Evolutionary conservation across 331 rosid genomes (phyloP).

Genomic region (Quercus phellos): DNA sequence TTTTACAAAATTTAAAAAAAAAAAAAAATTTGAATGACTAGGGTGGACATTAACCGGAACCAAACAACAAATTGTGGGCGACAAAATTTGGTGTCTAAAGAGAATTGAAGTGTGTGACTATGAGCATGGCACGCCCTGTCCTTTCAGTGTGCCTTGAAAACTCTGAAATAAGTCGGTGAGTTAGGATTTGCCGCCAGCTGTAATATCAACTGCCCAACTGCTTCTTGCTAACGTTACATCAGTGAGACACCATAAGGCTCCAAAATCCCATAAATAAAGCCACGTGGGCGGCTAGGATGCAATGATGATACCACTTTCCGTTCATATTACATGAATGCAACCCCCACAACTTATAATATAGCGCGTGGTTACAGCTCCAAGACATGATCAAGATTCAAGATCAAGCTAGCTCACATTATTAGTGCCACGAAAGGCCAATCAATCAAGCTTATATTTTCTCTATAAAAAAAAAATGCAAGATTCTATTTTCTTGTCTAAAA

Average conservation of each 20-base stretch:
- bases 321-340: background rate
- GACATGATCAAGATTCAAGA: no score
- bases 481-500: no score
- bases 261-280: slow-evolving; percentile 13
- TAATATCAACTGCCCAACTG: slow-evolving; percentile 57
- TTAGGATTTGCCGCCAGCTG: slow-evolving; percentile 45
- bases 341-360: background rate
- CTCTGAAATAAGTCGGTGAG: slow-evolving; percentile 38
- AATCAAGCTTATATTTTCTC: no score
- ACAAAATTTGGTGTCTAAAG: no score
- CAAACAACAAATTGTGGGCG: no score
- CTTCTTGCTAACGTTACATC: slow-evolving; percentile 27
- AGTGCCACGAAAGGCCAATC: no score
- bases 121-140: background rate
- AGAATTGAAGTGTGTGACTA: no score
- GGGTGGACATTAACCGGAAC: no score
- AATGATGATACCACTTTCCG: background rate
- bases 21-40: no score
- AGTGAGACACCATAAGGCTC: slow-evolving; percentile 5
- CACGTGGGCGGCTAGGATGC: slow-evolving; percentile 35
- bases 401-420: no score
- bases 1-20: no score
- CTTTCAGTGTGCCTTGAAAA: background rate
- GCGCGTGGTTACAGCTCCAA: background rate
- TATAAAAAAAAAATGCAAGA: no score